Conservation (phyloP, 2,329 filamentous ascomycete species). For the Verticillium klebahnii region DNA sequence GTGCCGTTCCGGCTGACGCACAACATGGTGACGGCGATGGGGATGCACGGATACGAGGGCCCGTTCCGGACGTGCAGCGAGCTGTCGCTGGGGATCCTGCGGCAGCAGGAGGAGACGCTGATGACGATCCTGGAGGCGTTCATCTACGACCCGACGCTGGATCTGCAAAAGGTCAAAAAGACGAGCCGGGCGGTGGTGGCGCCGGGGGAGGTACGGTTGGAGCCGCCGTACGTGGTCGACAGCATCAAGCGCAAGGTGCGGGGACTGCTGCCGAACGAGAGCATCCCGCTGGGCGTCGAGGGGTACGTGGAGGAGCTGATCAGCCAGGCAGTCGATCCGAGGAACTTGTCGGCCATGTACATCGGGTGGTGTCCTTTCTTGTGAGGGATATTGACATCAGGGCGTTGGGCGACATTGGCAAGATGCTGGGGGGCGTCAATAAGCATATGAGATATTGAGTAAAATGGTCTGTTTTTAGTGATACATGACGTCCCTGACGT, state of each 20-base stretch:
- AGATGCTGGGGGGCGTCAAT: background rate
- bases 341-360: slow-evolving; percentile 87
- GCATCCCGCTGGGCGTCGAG: slow-evolving; percentile 88
- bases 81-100: slow-evolving; percentile 75
- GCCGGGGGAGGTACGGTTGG: slow-evolving; percentile 43
- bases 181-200: slow-evolving; percentile 33
- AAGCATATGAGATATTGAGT: no score
- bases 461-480: no score
- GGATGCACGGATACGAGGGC: slow-evolving; percentile 87
- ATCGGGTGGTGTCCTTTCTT: slow-evolving; percentile 80
- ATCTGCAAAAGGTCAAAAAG: slow-evolving; percentile 73
- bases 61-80: slow-evolving; percentile 90
- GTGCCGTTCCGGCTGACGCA: slow-evolving; percentile 96
- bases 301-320: slow-evolving; percentile 97
- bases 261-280: slow-evolving; percentile 80
- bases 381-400: slow-evolving; percentile 17
- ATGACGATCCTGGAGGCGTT: slow-evolving; percentile 98
- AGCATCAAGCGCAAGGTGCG: slow-evolving; percentile 82
- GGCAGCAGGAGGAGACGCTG: slow-evolving; percentile 90
- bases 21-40: slow-evolving; percentile 98
- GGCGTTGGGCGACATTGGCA: background rate
- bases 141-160: slow-evolving; percentile 92
- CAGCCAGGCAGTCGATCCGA: slow-evolving; percentile 73
- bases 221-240: slow-evolving; percentile 74
- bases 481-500: no score